Conservation (phyloP, 257 asterid genomes). For the Solanum sejunctum region DNA sequence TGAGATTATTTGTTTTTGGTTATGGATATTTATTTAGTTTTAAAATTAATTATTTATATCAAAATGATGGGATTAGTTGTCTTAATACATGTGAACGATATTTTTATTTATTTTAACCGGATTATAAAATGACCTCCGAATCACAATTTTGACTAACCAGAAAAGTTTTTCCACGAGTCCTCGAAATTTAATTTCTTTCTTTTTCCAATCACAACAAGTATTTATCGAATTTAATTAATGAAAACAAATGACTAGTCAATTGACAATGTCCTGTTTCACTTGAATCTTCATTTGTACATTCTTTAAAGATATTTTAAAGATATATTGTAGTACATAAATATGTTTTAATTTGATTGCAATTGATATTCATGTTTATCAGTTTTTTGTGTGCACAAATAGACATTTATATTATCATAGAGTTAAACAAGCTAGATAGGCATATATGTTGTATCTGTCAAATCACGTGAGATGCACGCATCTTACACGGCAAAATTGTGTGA, state of each 20-base stretch:
- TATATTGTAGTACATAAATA: too few species aligned
- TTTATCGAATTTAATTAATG: not conserved
- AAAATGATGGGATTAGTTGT: accelerated
- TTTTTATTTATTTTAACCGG: accelerated
- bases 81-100: not conserved
- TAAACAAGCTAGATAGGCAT: too few species aligned
- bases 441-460: too few species aligned
- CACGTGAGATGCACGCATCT: too few species aligned
- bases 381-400: too few species aligned
- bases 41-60: not conserved
- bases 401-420: too few species aligned
- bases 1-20: not conserved
- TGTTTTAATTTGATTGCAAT: too few species aligned
- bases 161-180: not conserved
- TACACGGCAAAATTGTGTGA: too few species aligned
- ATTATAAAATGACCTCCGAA: not conserved
- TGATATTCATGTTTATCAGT: too few species aligned
- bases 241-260: not conserved
- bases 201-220: not conserved
- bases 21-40: not conserved
- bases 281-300: not conserved
- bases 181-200: not conserved
- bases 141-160: not conserved
- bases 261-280: not conserved
- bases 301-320: not conserved